Evolutionary conservation across 352 stramenopile species (phyloP).

Genomic region (Pythium phragmiticola): DNA sequence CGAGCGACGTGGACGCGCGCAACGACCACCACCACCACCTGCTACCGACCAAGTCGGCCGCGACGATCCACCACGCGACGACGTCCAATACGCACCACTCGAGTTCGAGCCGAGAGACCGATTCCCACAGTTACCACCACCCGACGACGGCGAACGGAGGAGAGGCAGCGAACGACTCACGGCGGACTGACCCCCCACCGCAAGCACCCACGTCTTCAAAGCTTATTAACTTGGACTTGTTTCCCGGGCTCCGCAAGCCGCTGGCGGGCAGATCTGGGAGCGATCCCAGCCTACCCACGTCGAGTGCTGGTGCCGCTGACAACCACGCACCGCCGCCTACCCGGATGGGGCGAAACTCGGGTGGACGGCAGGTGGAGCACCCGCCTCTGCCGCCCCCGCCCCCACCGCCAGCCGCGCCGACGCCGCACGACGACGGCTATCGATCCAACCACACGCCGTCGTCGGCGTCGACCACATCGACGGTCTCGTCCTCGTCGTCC

Average conservation of each 20-base stretch:
- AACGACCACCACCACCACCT: slow-evolving; percentile 23
- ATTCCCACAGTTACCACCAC: slow-evolving; percentile 6
- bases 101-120: slow-evolving; percentile 4
- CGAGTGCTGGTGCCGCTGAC: neutral
- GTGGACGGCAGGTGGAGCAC: slow-evolving; percentile 14
- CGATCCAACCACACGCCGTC: slow-evolving; percentile 9
- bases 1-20: slow-evolving; percentile 11
- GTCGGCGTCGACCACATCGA: neutral
- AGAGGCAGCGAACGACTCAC: slow-evolving; percentile 8
- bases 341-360: slow-evolving; percentile 20
- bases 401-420: neutral
- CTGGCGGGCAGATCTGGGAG: slow-evolving; percentile 17
- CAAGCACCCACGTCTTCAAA: slow-evolving; percentile 11
- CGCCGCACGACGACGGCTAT: slow-evolving; percentile 10
- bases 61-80: slow-evolving; percentile 17
- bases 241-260: slow-evolving; percentile 25
- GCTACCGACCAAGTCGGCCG: slow-evolving; percentile 13
- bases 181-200: slow-evolving; percentile 2
- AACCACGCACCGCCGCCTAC: neutral
- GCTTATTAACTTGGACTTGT: slow-evolving; percentile 30
- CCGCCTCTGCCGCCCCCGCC: neutral
- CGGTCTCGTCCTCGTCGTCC: slow-evolving; percentile 1
- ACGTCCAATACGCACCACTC: slow-evolving; percentile 4
- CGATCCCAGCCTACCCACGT: slow-evolving; percentile 10
- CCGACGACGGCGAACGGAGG: neutral